These are phyloP conservation scores for Debaryomycetaceae sp. DNA, from an alignment of 1,139 yeast species.

Conservation along the genomic window DNA sequence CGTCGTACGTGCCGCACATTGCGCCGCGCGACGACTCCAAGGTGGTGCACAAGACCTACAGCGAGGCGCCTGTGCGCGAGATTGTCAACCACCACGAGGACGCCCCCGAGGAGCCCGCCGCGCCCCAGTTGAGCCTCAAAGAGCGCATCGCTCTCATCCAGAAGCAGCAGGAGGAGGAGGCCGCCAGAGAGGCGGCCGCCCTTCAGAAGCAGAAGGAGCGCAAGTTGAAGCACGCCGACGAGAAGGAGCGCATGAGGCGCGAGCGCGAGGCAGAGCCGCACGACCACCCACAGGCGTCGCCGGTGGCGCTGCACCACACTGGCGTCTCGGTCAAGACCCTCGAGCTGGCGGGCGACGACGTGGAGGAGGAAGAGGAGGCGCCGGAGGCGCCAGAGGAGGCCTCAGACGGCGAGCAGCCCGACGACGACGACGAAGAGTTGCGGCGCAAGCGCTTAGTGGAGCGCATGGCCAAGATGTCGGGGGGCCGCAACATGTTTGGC, in stretches of 20 bases:
- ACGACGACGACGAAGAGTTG: conserved; percentile 70
- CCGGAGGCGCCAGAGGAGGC: conserved; percentile 12
- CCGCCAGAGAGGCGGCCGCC: conserved; percentile 67
- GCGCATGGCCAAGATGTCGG: conserved; percentile 93
- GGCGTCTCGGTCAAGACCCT: conserved; percentile 5
- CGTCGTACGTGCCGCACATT: conserved; percentile 42
- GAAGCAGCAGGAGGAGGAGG: conserved; percentile 77
- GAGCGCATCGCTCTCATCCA: conserved; percentile 85
- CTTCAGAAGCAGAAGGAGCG: conserved; percentile 54
- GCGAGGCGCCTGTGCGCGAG: conserved; percentile 19
- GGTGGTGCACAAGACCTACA: conserved; percentile 27
- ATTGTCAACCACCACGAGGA: conserved; percentile 19
- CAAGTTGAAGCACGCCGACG: conserved; percentile 29
- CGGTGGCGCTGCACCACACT: conserved; percentile 6
- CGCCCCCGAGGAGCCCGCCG: conserved; percentile 37
- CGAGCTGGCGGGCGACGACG: conserved; percentile 9
- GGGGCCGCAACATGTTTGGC: conserved; percentile 87
- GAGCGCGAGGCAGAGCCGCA: conserved; percentile 7
- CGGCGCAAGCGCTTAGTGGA: conserved; percentile 78
- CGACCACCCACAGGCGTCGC: conserved; percentile 1
- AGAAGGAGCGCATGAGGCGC: conserved; percentile 12
- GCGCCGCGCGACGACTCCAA: conserved; percentile 40
- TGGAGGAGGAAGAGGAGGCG: conserved; percentile 10
- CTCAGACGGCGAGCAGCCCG: conserved; percentile 22
- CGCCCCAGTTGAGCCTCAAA: conserved; percentile 75